Base-by-base conservation (phyloP, 441 rosid species). In the Syzygium malaccense region DNA sequence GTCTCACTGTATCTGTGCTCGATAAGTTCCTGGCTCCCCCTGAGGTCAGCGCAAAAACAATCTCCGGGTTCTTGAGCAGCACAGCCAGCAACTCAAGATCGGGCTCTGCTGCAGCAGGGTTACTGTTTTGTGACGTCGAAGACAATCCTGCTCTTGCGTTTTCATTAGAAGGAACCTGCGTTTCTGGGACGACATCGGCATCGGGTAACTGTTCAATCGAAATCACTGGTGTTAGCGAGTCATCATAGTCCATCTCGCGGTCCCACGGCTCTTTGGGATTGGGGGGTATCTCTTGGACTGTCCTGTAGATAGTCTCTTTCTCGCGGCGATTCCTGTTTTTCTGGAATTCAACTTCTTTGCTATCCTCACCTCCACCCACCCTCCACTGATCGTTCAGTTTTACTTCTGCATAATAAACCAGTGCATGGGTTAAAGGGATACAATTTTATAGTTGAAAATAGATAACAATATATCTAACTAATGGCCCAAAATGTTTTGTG, bases 241-340 rank as follows among this genome's bases (percentile, higher is more conserved):
- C 99, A 88, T 97, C 99, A 91, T 91, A 94, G 91, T 98, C 99
- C 97, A 98, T 96, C 90, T 98, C 99, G 30, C 92, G 87, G 92
- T 97, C 99, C 99, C 99, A 98, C 11, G 99, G 99, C 90, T 95
- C 99, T 93, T 95, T 98, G 48, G 99, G 99, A 86, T 97, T 96
- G 53, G 89, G 91, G 33, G 99, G 99, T 91, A 98, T 95, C 90
- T 92, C 95, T 89, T 91, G 94, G 62, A 88, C 86, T 48, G 93
- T 86, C 68, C 86, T 91, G 89, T 95, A 96, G 85, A 93, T 51
- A 3, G 95, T 96, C 94, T 97, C 99, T 89, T 91, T 94, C 92
- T 97, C 99, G 17, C 99, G 95, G n/a, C 94, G 95, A 91, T 93
- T 96, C 92, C 99, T 91, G 93, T 95, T 97, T 92, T 88, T 95